phyloP scores from a whole-genome alignment of 2,329 filamentous ascomycete genomes.

The Pseudogymnoascus sp. region DNA sequence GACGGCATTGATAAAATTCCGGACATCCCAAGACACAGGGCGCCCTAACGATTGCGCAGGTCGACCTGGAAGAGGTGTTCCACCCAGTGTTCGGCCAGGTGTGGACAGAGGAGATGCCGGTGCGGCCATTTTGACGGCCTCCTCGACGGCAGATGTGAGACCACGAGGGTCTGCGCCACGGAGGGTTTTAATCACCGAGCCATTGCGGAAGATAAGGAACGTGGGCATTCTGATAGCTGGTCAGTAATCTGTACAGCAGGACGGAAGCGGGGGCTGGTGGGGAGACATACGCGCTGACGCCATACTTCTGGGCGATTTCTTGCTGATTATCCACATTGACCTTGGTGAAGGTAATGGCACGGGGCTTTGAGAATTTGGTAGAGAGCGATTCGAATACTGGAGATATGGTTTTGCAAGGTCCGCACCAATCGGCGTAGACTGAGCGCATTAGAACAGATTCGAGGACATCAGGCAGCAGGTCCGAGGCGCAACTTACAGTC shows the following conservation, averaged over 20 bases:
- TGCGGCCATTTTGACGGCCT: constrained; percentile 49
- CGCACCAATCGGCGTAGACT: constrained; percentile 97
- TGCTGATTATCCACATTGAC: constrained; percentile 82
- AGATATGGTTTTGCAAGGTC: constrained; percentile 85
- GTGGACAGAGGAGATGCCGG: constrained; percentile 44
- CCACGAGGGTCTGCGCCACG: constrained; percentile 72
- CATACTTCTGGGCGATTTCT: constrained; percentile 68
- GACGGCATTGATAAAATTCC: constrained; percentile 42
- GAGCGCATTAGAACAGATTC: constrained; percentile 24
- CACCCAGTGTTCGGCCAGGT: constrained; percentile 52
- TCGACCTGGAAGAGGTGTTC: constrained; percentile 28
- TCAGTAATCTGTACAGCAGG: constrained; percentile 12
- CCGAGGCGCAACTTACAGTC: constrained; percentile 62
- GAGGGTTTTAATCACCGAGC: constrained; percentile 66
- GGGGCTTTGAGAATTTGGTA: constrained; percentile 69
- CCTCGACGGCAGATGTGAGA: constrained; percentile 69
- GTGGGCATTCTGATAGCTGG: constrained; percentile 63
- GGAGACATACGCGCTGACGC: constrained; percentile 60
- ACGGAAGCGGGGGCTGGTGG: not conserved
- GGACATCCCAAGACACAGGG: constrained; percentile 31
- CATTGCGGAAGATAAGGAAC: constrained; percentile 82
- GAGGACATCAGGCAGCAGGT: constrained; percentile 17
- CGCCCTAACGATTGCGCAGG: constrained; percentile 18
- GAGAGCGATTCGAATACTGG: constrained; percentile 83
- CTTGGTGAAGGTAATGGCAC: constrained; percentile 82